phyloP scores from a whole-genome alignment of 257 asterid genomes.

The Eustoma russellianum region DNA sequence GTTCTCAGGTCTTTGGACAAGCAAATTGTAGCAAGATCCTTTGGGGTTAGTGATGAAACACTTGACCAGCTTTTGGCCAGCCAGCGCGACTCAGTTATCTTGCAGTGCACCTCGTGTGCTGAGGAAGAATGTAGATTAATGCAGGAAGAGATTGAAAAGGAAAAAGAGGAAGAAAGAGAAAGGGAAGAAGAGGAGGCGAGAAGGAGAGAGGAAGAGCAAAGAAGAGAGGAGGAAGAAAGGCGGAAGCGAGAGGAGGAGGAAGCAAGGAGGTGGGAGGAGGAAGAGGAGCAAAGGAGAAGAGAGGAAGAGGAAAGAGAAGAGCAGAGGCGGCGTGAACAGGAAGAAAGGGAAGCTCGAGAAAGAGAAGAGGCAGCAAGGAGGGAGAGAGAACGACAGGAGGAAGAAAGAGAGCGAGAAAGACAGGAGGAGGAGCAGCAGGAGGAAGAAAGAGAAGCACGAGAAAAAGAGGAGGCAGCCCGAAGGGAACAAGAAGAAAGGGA shows the following conservation, averaged over 20 bases:
- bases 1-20: slow-evolving; percentile 44
- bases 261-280: neutral
- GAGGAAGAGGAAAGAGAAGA: neutral
- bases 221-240: slow-evolving; percentile 20
- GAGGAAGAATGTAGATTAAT: slow-evolving; percentile 56
- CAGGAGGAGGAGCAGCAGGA: neutral
- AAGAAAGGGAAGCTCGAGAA: slow-evolving; percentile 10
- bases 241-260: slow-evolving; percentile 11
- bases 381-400: slow-evolving; percentile 6
- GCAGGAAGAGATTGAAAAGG: slow-evolving; percentile 46
- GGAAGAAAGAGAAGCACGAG: slow-evolving; percentile 4
- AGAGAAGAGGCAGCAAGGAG: slow-evolving; percentile 2
- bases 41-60: slow-evolving; percentile 30
- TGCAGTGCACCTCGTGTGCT: slow-evolving; percentile 66
- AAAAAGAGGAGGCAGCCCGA: slow-evolving; percentile 5
- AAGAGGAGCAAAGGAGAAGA: neutral
- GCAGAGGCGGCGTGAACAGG: slow-evolving; percentile 3
- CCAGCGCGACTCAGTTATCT: slow-evolving; percentile 41
- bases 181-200: slow-evolving; percentile 29
- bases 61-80: slow-evolving; percentile 33
- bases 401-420: slow-evolving; percentile 8
- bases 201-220: slow-evolving; percentile 19
- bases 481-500: slow-evolving; percentile 10
- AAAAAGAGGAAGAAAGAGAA: slow-evolving; percentile 22
- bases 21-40: slow-evolving; percentile 40